phyloP scores from a whole-genome alignment of 495 filamentous ascomycete genomes.

The Podospora pseudocomata region DNA sequence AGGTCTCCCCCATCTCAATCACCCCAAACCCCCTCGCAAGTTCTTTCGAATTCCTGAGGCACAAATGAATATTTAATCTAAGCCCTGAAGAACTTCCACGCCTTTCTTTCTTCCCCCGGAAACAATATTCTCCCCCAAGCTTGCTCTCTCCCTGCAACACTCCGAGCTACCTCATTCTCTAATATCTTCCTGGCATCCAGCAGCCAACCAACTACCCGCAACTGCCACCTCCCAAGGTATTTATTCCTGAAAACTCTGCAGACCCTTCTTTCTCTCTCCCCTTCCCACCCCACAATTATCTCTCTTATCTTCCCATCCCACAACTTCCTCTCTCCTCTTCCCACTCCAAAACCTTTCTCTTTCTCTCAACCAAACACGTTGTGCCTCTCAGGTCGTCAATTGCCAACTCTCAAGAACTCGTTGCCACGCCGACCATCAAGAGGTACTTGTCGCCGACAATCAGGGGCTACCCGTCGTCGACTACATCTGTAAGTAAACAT shows the following conservation, averaged over 20 bases:
- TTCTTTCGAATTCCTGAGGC: not conserved
- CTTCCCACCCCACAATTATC: not conserved
- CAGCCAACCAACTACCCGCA: not conserved
- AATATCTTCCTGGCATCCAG: not conserved
- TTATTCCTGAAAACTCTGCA: not conserved
- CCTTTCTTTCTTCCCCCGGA: not conserved
- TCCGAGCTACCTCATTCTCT: not conserved
- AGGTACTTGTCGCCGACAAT: not conserved
- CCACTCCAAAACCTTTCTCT: not conserved
- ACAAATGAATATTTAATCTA: not conserved
- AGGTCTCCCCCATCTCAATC: not conserved
- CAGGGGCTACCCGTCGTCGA: not conserved
- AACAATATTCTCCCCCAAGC: not conserved
- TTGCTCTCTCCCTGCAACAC: not conserved
- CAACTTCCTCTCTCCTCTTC: not conserved
- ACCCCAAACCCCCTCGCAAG: not conserved
- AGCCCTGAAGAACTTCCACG: not conserved
- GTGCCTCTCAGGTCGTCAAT: not conserved
- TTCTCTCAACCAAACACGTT: not conserved
- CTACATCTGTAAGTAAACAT: not conserved
- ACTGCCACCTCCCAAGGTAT: not conserved
- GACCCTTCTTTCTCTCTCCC: not conserved
- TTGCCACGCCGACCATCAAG: not conserved
- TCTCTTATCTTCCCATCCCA: not conserved
- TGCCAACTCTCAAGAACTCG: not conserved